Conservation (phyloP, 352 stramenopile species). For the Blastocystis sp. region DNA sequence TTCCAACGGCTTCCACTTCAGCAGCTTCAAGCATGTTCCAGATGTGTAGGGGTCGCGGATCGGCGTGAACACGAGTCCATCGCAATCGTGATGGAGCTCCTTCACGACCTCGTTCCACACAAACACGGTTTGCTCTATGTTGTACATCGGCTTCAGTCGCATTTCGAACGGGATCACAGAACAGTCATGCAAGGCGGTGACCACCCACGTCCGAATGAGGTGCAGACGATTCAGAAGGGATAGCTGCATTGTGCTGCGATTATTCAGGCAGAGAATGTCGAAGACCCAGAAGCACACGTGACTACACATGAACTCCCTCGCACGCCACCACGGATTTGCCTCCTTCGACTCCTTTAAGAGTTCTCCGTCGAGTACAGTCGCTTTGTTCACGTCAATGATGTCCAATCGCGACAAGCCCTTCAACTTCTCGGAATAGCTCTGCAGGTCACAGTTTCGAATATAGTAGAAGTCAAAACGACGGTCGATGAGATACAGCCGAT, state of each 20-base stretch:
- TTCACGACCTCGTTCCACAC: slow-evolving; percentile 65
- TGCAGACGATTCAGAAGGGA: slow-evolving; percentile 60
- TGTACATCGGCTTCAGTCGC: slow-evolving; percentile 70
- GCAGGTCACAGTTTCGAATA: slow-evolving; percentile 6
- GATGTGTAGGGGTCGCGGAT: slow-evolving; percentile 26
- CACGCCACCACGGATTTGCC: background rate
- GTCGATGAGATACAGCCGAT: slow-evolving; percentile 69
- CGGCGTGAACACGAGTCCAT: slow-evolving; percentile 67
- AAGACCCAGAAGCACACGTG: slow-evolving; percentile 71
- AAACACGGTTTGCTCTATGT: slow-evolving; percentile 63
- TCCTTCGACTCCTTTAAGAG: slow-evolving; percentile 37
- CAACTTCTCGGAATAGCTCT: background rate
- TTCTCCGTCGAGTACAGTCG: slow-evolving; percentile 32
- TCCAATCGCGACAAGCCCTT: background rate
- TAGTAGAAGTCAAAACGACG: slow-evolving; percentile 35
- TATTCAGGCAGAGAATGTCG: slow-evolving; percentile 60
- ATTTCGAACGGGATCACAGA: slow-evolving; percentile 54
- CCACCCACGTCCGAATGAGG: slow-evolving; percentile 40
- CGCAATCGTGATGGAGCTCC: slow-evolving; percentile 48
- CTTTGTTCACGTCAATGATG: slow-evolving; percentile 33
- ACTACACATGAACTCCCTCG: background rate
- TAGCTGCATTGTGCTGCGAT: slow-evolving; percentile 8
- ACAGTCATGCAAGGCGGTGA: slow-evolving; percentile 10
- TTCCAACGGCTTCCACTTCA: slow-evolving; percentile 69
- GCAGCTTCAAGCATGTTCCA: slow-evolving; percentile 26